Evolutionary conservation across 2,329 filamentous ascomycete species (phyloP).

Genomic region (Coniella lustricola): DNA sequence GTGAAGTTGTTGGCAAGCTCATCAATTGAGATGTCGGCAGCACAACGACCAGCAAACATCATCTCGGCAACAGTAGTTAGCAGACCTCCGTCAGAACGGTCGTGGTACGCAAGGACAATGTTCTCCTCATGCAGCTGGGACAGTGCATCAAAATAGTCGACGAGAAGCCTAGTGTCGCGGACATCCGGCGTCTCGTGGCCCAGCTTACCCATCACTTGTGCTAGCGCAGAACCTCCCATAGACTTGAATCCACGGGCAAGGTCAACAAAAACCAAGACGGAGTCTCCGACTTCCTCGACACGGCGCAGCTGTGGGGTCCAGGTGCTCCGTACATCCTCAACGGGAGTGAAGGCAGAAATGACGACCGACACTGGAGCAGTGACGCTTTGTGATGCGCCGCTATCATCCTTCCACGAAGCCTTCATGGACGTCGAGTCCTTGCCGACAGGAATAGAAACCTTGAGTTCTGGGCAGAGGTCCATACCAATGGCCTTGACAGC

Average conservation of each 20-base stretch:
- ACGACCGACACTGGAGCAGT: slow-evolving; percentile 87
- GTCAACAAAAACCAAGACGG: slow-evolving; percentile 83
- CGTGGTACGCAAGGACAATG: slow-evolving; percentile 84
- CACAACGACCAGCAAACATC: slow-evolving; percentile 95
- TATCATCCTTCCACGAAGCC: slow-evolving; percentile 80
- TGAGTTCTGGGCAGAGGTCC: slow-evolving; percentile 84
- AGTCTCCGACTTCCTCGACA: slow-evolving; percentile 81
- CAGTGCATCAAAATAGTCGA: slow-evolving; percentile 87
- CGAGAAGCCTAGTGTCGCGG: slow-evolving; percentile 70
- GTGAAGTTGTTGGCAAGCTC: slow-evolving; percentile 56
- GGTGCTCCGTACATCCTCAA: slow-evolving; percentile 74
- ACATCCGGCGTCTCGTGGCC: slow-evolving; percentile 83
- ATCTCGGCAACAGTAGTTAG: slow-evolving; percentile 90
- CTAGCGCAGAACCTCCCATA: slow-evolving; percentile 83
- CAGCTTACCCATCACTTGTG: slow-evolving; percentile 80
- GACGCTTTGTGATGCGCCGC: slow-evolving; percentile 68
- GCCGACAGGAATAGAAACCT: slow-evolving; percentile 88
- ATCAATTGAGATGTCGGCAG: slow-evolving; percentile 79
- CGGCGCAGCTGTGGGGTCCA: slow-evolving; percentile 89
- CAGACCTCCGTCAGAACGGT: slow-evolving; percentile 86
- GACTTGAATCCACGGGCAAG: slow-evolving; percentile 73
- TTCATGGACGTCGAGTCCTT: slow-evolving; percentile 99
- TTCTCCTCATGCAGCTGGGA: slow-evolving; percentile 52
- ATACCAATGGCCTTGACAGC: slow-evolving; percentile 89
- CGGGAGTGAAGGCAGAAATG: slow-evolving; percentile 83